Evolutionary conservation across 768 basidiomycete species (phyloP).

Genomic region (Coprinopsis sp.): DNA sequence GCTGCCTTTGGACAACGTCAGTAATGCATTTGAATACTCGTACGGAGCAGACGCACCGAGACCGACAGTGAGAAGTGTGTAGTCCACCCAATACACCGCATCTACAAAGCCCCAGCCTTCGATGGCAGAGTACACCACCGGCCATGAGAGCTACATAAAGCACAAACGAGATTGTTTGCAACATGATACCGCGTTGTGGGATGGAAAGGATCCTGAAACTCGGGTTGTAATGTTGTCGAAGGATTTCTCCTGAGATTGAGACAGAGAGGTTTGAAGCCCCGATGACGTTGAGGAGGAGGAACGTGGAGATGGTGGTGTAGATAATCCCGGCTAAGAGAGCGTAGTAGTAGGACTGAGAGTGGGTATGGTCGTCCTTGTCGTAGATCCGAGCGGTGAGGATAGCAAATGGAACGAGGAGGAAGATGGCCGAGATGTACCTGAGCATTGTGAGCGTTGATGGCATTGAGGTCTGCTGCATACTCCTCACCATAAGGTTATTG

Average conservation of each 20-base stretch:
- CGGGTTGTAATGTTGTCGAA: too few species aligned
- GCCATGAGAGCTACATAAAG: slow-evolving; percentile 36
- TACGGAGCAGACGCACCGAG: slow-evolving; percentile 37
- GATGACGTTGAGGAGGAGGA: slow-evolving; percentile 23
- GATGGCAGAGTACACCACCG: slow-evolving; percentile 29
- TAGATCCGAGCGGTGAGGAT: slow-evolving; percentile 18
- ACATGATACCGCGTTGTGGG: slow-evolving; percentile 39
- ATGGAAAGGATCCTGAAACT: slow-evolving; percentile 32
- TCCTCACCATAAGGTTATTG: slow-evolving; percentile 34
- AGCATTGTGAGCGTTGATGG: neutral
- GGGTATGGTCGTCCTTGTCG: slow-evolving; percentile 14
- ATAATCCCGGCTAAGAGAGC: slow-evolving; percentile 28
- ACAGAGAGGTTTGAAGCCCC: slow-evolving; percentile 20
- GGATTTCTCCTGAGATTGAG: too few species aligned
- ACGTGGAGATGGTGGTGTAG: slow-evolving; percentile 26
- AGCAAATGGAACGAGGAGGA: slow-evolving; percentile 31
- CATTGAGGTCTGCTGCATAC: neutral
- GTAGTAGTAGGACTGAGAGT: slow-evolving; percentile 36
- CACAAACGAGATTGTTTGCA: slow-evolving; percentile 36
- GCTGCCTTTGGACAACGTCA: neutral
- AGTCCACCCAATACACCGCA: slow-evolving; percentile 39
- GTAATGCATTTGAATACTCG: neutral
- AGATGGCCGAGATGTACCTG: slow-evolving; percentile 33
- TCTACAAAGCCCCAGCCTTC: slow-evolving; percentile 36
- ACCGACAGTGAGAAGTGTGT: slow-evolving; percentile 38